Base-by-base conservation (phyloP, 345 rosid genomes). In the Camelina neglecta region DNA sequence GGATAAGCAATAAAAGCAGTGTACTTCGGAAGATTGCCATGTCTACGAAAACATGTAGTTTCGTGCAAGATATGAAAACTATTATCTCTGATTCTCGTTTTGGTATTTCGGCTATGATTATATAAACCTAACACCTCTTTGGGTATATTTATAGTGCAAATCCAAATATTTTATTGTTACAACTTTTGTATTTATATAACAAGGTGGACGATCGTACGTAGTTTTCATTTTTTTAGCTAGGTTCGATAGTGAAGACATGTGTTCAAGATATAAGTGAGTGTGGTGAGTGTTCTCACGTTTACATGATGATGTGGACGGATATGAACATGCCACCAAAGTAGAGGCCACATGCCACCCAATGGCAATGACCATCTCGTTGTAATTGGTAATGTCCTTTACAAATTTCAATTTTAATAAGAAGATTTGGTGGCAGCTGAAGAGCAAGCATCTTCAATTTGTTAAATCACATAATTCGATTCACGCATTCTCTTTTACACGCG, bases 351-450 rank as follows among this genome's bases (percentile, higher is more conserved):
- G 62, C 41, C 31, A 21, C 53, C 44, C 12, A 51, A 6, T 11
- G 60, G 61, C 41, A 18, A 7, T 36, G 13, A 23, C 21, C 5
- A 57, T 45, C 45, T 58, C 15, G 36, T 60, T 6, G 16, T 15
- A 36, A 10, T 10, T 39, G 39, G 60, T 23, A 49, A 36, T 23
- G 29, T 60, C 7, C 18, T 41, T 11, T 6, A 12, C n/a, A 11
- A 12, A 11, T 42, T 42, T 21, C 16, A 61, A n/a, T 24, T 23
- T 49, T 49, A 49, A 7, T 38, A 24, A 38, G 69, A 72, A 61
- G 69, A 61, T 29, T 63, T 64, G 64, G 56, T 73, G 77, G 63
- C 77, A 73, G 63, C 53, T 41, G n/a, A 63, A 73, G 47, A 60
- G 31, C 60, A 20, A 73, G 8, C 11, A 47, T 31, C 58, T 65